These are phyloP conservation scores for Phallus indusiatus DNA, from an alignment of 768 basidiomycete species.

Conservation along the genomic window DNA sequence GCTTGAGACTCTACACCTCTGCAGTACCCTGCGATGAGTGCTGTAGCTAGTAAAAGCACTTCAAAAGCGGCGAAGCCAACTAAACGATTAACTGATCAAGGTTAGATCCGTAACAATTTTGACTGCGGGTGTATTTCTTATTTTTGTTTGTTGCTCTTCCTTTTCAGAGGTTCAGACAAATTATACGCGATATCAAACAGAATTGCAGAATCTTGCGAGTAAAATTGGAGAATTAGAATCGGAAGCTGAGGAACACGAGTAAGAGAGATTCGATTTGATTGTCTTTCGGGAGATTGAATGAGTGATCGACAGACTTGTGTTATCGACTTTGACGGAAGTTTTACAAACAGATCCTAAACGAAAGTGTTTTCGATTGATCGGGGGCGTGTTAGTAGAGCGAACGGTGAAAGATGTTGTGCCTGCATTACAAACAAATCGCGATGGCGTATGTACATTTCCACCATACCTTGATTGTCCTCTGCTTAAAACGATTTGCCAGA, in stretches of 20 bases:
- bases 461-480: neutral
- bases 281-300: neutral
- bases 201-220: conserved; percentile 81
- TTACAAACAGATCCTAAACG: conserved; percentile 77
- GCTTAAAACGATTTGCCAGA: conserved; percentile 36
- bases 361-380: conserved; percentile 94
- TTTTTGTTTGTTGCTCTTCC: conserved; percentile 19
- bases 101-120: conserved; percentile 34
- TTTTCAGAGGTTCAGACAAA: conserved; percentile 68
- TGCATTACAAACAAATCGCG: conserved; percentile 77
- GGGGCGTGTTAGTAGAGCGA: conserved; percentile 90
- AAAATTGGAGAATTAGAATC: conserved; percentile 96
- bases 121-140: conserved; percentile 14
- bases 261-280: conserved; percentile 25
- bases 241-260: conserved; percentile 95
- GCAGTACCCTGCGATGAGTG: no score
- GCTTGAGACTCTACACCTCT: no score
- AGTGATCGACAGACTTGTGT: conserved; percentile 57
- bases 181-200: conserved; percentile 75
- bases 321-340: conserved; percentile 78
- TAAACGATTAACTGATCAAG: conserved; percentile 52
- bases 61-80: conserved; percentile 31
- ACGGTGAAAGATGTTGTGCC: conserved; percentile 94
- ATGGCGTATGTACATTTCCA: conserved; percentile 46
- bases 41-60: no score